These are phyloP conservation scores for Cytospora piceicola DNA, from an alignment of 2,329 filamentous ascomycete species.

Conservation along the genomic window DNA sequence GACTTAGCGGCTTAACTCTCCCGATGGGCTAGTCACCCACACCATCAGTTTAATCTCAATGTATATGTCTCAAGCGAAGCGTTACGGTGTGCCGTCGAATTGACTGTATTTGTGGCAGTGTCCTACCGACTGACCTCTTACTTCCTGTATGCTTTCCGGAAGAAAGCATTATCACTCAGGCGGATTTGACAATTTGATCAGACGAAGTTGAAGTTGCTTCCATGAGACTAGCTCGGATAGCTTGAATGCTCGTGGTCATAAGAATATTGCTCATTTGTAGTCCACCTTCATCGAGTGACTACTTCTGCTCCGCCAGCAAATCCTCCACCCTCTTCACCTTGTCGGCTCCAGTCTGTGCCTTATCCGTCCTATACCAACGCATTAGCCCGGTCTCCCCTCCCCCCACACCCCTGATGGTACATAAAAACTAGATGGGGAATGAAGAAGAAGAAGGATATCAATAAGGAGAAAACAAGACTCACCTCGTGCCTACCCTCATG, in stretches of 20 bases:
- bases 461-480: constrained; percentile 36
- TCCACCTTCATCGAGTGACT: not conserved
- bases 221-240: not conserved
- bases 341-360: constrained; percentile 78
- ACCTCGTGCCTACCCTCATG: constrained; percentile 83
- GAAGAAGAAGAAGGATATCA: not conserved
- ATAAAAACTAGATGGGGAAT: too few relatives aligned
- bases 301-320: constrained; percentile 45
- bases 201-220: not conserved
- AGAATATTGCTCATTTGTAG: not conserved
- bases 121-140: not conserved
- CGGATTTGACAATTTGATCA: not conserved
- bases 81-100: not conserved
- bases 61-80: not conserved
- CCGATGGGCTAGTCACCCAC: not conserved
- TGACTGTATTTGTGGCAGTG: too few relatives aligned
- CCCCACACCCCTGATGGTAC: too few relatives aligned
- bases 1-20: not conserved
- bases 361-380: constrained; percentile 72
- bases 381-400: not conserved
- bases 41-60: not conserved
- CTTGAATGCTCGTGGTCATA: not conserved
- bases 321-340: constrained; percentile 70
- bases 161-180: not conserved
- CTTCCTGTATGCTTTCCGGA: not conserved